phyloP scores from a whole-genome alignment of 2,329 filamentous ascomycete species.

The Davidsoniella eucalypti region DNA sequence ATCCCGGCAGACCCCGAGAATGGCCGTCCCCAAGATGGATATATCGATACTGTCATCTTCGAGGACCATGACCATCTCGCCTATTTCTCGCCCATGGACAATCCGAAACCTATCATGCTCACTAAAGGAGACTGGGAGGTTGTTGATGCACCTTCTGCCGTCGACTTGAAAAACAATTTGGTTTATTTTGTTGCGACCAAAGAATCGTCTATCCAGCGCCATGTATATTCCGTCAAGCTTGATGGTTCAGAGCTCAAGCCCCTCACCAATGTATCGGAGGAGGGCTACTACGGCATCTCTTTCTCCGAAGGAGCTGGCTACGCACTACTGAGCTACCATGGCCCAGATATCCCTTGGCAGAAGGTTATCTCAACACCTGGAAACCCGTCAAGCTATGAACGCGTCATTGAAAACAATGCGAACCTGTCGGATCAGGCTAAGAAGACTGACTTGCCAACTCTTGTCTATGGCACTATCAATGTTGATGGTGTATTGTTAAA shows the following conservation, averaged over 20 bases:
- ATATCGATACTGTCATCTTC: conserved; percentile 79
- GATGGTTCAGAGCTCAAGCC: conserved; percentile 58
- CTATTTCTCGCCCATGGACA: conserved; percentile 83
- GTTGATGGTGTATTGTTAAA: conserved; percentile 59
- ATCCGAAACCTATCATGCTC: conserved; percentile 63
- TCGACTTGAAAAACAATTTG: conserved; percentile 70
- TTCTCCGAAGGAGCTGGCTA: conserved; percentile 76
- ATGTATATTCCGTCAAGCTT: conserved; percentile 78
- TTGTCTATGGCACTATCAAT: conserved; percentile 71
- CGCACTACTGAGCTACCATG: conserved; percentile 66
- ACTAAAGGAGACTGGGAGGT: conserved; percentile 91
- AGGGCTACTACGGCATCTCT: conserved; percentile 66
- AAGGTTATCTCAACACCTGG: conserved; percentile 73
- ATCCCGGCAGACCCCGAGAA: conserved; percentile 69
- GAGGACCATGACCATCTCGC: conserved; percentile 80
- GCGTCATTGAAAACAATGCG: conserved; percentile 63
- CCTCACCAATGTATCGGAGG: conserved; percentile 54
- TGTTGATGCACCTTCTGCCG: conserved; percentile 62
- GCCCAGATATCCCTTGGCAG: conserved; percentile 79
- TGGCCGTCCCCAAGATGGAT: conserved; percentile 68
- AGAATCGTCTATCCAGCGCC: conserved; percentile 74
- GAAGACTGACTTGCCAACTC: conserved; percentile 64
- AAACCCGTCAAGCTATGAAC: conserved; percentile 45
- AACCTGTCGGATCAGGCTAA: conserved; percentile 51
- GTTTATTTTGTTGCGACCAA: conserved; percentile 86